Evolutionary conservation across 441 rosid genomes (phyloP).

Genomic region (Jatropha multifida): DNA sequence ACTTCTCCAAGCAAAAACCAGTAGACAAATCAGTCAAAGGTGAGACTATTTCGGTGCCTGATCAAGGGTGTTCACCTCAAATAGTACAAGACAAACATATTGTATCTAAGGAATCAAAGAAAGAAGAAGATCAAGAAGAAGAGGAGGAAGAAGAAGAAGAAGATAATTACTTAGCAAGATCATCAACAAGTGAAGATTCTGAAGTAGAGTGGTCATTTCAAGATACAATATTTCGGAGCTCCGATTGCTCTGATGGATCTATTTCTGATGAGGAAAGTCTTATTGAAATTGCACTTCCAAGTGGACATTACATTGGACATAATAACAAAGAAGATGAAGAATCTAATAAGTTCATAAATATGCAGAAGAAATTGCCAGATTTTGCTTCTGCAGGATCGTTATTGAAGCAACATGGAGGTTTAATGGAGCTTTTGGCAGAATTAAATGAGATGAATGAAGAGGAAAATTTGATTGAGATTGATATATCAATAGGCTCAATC

Average conservation of each 20-base stretch:
- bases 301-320: conserved; percentile 57
- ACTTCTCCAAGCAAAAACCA: conserved; percentile 34
- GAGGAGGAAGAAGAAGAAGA: conserved; percentile 15
- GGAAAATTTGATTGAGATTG: conserved; percentile 90
- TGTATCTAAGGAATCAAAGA: conserved; percentile 4
- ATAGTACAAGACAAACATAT: not conserved
- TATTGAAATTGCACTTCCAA: conserved; percentile 77
- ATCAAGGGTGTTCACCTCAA: conserved; percentile 9
- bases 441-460: conserved; percentile 65
- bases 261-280: conserved; percentile 85
- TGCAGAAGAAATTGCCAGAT: conserved; percentile 36
- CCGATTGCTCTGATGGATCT: conserved; percentile 53
- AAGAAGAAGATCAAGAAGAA: conserved; percentile 13
- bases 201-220: conserved; percentile 49
- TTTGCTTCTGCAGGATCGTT: conserved; percentile 25
- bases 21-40: conserved; percentile 12
- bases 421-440: conserved; percentile 53
- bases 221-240: conserved; percentile 34
- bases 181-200: conserved; percentile 50
- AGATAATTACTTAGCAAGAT: not conserved
- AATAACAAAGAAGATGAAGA: conserved; percentile 22
- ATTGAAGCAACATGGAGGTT: conserved; percentile 35
- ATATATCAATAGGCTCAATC: conserved; percentile 81
- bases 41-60: not conserved
- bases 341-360: conserved; percentile 9